Conservation (phyloP, 768 basidiomycete species). For the Nevesoporus exiguus region DNA sequence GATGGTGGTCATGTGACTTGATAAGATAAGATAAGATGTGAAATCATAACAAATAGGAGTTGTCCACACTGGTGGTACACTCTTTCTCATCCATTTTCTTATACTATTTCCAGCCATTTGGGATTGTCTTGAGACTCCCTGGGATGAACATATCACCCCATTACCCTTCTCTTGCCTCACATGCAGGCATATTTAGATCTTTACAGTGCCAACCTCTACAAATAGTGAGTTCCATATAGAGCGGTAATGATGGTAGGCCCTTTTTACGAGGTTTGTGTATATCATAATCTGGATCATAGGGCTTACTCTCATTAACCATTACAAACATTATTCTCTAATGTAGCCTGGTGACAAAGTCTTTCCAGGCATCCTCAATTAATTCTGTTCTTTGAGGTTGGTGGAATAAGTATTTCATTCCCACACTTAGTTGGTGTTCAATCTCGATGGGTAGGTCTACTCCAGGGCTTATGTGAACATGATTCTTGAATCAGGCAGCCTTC, state of each 20-base stretch:
- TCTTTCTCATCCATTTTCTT: no score
- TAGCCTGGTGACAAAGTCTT: background rate
- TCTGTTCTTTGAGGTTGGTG: rapidly evolving
- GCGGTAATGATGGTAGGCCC: conserved; percentile 1
- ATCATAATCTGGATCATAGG: conserved; percentile 15
- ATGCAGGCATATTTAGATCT: no score
- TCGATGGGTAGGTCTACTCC: background rate
- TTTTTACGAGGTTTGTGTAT: background rate
- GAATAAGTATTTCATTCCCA: background rate
- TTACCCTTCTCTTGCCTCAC: no score
- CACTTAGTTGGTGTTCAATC: background rate
- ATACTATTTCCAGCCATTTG: no score
- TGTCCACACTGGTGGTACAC: no score
- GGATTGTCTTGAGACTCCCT: no score
- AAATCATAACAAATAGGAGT: no score
- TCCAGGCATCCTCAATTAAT: background rate
- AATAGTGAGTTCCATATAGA: background rate
- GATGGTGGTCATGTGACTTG: no score
- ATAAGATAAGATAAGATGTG: no score
- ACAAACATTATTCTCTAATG: no score
- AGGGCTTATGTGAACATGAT: background rate
- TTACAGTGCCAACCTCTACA: background rate
- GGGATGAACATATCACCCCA: no score
- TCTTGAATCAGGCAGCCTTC: background rate
- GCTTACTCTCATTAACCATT: background rate